Evolutionary conservation across 2,329 filamentous ascomycete genomes (phyloP).

Genomic region (Pseudodiploospora longispora): DNA sequence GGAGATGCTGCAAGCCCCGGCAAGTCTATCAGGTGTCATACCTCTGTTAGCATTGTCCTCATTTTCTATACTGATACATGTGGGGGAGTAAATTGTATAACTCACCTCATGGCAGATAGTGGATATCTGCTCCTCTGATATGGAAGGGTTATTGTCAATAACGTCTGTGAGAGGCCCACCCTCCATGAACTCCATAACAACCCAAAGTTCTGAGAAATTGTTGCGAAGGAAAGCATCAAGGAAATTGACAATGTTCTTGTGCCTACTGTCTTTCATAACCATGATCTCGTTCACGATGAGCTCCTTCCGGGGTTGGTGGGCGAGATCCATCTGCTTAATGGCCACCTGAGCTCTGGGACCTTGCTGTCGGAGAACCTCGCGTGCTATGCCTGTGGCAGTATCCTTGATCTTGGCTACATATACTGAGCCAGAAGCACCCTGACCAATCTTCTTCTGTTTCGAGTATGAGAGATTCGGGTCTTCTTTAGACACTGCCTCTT

Average conservation of each 20-base stretch:
- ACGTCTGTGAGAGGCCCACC: slow-evolving; percentile 95
- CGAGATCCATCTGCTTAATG: slow-evolving; percentile 99
- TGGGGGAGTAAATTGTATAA: not conserved
- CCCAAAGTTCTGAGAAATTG: slow-evolving; percentile 93
- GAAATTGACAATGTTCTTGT: slow-evolving; percentile 98
- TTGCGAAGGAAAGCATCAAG: slow-evolving; percentile 94
- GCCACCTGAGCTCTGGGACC: slow-evolving; percentile 83
- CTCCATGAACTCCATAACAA: slow-evolving; percentile 99
- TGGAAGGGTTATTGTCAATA: slow-evolving; percentile 92
- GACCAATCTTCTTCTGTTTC: slow-evolving; percentile 99
- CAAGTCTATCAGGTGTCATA: slow-evolving; percentile 59
- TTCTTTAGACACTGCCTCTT: slow-evolving; percentile 91
- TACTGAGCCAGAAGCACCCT: slow-evolving; percentile 94
- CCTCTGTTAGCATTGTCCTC: slow-evolving; percentile 10
- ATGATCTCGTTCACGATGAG: slow-evolving; percentile 99
- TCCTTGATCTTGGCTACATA: slow-evolving; percentile 96
- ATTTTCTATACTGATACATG: no score
- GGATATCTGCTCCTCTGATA: slow-evolving; percentile 94
- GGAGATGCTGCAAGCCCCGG: slow-evolving; percentile 86
- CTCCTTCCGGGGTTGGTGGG: slow-evolving; percentile 94
- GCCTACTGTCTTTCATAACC: slow-evolving; percentile 98
- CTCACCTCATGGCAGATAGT: slow-evolving; percentile 93
- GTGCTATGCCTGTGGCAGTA: slow-evolving; percentile 75
- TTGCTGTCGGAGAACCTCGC: slow-evolving; percentile 69
- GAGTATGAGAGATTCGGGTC: slow-evolving; percentile 93